phyloP scores from a whole-genome alignment of 2,329 filamentous ascomycete species.

The Sporothrix protearum region DNA sequence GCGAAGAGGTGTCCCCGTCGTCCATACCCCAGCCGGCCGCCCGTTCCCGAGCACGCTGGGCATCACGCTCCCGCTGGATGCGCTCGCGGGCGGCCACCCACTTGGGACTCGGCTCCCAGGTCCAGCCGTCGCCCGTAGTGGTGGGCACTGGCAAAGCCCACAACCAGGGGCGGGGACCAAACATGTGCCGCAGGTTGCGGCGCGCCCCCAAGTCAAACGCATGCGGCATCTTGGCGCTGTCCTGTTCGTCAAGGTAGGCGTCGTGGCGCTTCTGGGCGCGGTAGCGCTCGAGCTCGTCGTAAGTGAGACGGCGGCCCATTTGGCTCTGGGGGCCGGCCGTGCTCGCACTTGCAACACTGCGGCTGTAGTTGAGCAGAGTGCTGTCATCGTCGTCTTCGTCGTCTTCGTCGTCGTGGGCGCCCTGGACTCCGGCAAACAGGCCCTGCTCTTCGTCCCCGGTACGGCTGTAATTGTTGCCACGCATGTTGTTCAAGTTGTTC shows the following conservation, averaged over 20 bases:
- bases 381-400: slow-evolving; percentile 7
- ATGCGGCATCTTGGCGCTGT: slow-evolving; percentile 82
- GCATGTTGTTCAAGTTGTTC: slow-evolving; percentile 27
- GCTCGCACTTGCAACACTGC: slow-evolving; percentile 8
- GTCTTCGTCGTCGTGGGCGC: slow-evolving; percentile 23
- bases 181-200: slow-evolving; percentile 74
- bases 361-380: neutral
- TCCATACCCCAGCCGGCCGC: slow-evolving; percentile 62
- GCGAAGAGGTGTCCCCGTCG: slow-evolving; percentile 24
- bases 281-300: slow-evolving; percentile 53
- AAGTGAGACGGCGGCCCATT: slow-evolving; percentile 48
- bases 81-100: slow-evolving; percentile 71
- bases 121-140: slow-evolving; percentile 89
- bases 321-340: slow-evolving; percentile 29
- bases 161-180: slow-evolving; percentile 67
- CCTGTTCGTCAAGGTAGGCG: slow-evolving; percentile 83
- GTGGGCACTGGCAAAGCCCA: slow-evolving; percentile 82
- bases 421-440: slow-evolving; percentile 18
- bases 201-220: slow-evolving; percentile 88
- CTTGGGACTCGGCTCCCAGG: slow-evolving; percentile 78
- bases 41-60: slow-evolving; percentile 61
- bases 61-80: slow-evolving; percentile 54
- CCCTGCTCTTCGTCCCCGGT: slow-evolving; percentile 21
- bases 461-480: neutral
- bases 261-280: slow-evolving; percentile 56